Conservation (phyloP, 495 filamentous ascomycete genomes). For the Penicillium ucsense region DNA sequence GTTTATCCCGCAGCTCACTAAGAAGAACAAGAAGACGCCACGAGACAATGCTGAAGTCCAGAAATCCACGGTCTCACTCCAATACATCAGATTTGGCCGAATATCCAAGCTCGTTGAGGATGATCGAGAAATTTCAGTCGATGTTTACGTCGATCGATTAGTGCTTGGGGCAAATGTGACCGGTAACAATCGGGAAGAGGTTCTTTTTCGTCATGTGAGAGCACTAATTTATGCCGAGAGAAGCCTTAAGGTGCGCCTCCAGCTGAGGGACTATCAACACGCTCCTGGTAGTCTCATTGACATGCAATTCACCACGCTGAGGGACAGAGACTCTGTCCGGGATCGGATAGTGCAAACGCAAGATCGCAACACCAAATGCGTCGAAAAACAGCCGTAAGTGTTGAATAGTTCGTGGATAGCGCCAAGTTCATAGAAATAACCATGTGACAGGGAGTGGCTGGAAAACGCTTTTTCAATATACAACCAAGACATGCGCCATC, state of each 20-base stretch:
- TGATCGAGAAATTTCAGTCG: conserved; percentile 2
- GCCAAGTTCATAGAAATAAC: conserved; percentile 3
- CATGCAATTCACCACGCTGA: conserved; percentile 21
- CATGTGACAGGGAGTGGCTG: conserved; percentile 22
- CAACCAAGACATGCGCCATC: conserved; percentile 4
- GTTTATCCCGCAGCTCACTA: conserved; percentile 11
- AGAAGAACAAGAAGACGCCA: conserved; percentile 12
- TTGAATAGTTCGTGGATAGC: neutral
- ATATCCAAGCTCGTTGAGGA: conserved; percentile 4
- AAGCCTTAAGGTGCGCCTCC: conserved; percentile 28
- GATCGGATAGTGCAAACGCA: conserved; percentile 1
- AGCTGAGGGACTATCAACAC: conserved; percentile 15
- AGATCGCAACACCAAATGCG: conserved; percentile 3
- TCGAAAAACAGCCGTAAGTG: conserved; percentile 15
- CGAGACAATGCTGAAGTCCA: neutral
- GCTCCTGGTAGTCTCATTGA: conserved; percentile 18
- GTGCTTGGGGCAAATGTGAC: conserved; percentile 2
- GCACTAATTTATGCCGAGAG: conserved; percentile 11
- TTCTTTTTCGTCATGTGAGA: conserved; percentile 15
- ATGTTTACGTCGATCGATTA: conserved; percentile 7
- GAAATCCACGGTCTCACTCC: neutral
- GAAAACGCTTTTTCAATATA: conserved; percentile 24
- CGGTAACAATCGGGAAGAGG: neutral
- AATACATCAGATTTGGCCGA: conserved; percentile 16
- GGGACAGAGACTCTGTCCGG: conserved; percentile 14